Base-by-base conservation (phyloP, 2,329 filamentous ascomycete genomes). In the Colletotrichum viniferum region DNA sequence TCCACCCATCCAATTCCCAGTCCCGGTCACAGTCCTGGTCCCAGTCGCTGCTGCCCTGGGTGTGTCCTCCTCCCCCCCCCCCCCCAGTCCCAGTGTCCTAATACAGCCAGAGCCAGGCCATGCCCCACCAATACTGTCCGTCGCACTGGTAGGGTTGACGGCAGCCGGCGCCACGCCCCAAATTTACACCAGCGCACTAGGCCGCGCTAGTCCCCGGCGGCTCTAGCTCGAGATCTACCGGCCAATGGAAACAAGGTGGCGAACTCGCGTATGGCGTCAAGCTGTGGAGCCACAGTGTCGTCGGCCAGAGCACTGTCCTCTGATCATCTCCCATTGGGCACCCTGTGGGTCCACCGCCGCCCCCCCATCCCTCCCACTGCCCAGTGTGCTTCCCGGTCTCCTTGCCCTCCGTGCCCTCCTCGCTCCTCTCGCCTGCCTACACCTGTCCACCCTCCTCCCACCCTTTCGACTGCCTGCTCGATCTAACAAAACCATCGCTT, bases 401-500 rank as follows among this genome's bases (percentile, higher is more conserved):
- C 69, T 76, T 73, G 69, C 69, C 69, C 69, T 74, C 72, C 55
- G 61, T 76, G 74, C 69, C 73, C 73, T 67, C 73, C 68, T 75
- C 55, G 68, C 65, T 71, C 75, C 69, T 64, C 62, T 76, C 67
- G 65, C 67, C 76, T 68, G 56, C 56, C 68, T 62, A 43, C 72
- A 52, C 56, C 64, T 63, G 62, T 61, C 68, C 75, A 70, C 73
- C 69, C 61, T 76, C 65, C 58, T 61, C 70, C 71, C 58, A 56
- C 58, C 71, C 14, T 56, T 55, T 43, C 70, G 36, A 68, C 71
- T 61, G 55, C 71, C 26, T 69, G 73, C 56, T 52, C 52, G 74
- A 76, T 71, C 75, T 74, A 77, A 77, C 76, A 77, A 77, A 77
- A 77, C 67, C 76, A 77, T 66, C 72, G 65, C 74, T 65, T 70